Evolutionary conservation across 2,329 filamentous ascomycete species (phyloP), one percentile per base, ranked within the genome.

Genomic region (Beauveria brongniartii): DNA sequence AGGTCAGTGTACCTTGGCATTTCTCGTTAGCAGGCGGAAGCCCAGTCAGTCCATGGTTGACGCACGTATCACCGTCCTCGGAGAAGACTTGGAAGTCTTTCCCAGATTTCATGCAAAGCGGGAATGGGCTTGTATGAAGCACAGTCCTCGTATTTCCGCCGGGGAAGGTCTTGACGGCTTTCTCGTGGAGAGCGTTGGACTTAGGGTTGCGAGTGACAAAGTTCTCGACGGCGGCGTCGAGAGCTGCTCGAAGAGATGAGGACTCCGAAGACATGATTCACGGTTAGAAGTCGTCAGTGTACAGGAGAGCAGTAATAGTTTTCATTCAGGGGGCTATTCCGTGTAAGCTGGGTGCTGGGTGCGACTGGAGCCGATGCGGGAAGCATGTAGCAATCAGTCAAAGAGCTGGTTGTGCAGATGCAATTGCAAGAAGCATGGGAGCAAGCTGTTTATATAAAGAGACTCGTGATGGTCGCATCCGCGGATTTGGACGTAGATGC

Each of bases 1-100:
- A 89, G 75, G 66, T 90, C 86, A 16, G 79, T 73, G 67, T 87
- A 87, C 48, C 74, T 77, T 47, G 34, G 2, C 22, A 37, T 3
- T 34, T 14, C 9, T 43, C 7, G 10, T 20, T 64, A 59, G 12
- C 8, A 7, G 20, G 6, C 16, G 2, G 8, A 6, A 58, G 9
- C 5, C 22, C 22, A 8, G 40, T 3, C n/a, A 10, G n/a, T 3
- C 14, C 3, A 0, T 18, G 5, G 7, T 9, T 3, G 5, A 67
- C 69, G 54, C 67, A 73, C 68, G 66, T 70, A 22, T 74, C 69
- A 8, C 71, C 75, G 54, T 80, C 78, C 46, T 74, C 74, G 2
- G 77, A 77, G 3, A 68, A 73, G 7, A 80, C 65, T 44, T 71
- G 68, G 50, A 71, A 67, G 6, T 70, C 70, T 28, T 69, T 64